Base-by-base conservation (phyloP, 306 rosid species). In the Dryas drummondii region DNA sequence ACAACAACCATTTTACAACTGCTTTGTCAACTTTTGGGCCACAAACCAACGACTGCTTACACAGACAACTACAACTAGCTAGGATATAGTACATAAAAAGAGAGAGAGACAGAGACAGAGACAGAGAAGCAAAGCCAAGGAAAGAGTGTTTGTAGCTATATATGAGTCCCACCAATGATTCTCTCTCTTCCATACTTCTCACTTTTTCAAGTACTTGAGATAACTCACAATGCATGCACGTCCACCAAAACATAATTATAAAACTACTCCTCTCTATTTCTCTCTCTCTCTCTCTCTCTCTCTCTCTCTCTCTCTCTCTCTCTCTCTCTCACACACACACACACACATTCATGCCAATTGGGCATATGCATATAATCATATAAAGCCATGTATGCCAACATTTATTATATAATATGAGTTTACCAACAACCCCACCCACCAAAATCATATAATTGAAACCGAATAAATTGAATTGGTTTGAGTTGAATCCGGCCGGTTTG, bases 151-250 rank as follows among this genome's bases (percentile, higher is more conserved):
- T 32, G 1, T 48, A 63, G 79, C 79, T 64, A 71, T 50, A 59
- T 32, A 32, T 32, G 57, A 72, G 80, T 76, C 80, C 87, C 77
- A 74, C 84, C 75, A 75, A 80, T 85, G 87, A 82, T 78, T 85
- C 83, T 83, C 71, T 56, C 19, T 48, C 74, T 79, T 55, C 8
- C 60, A 13, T 32, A 32, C 37, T 6, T 61, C 27, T 11, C 71
- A 81, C 85, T 70, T 76, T 32, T 71, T 63, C 50, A 77, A 81
- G 80, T 81, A 67, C 53, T 78, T 85, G 78, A 80, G 84, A 85
- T 85, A 76, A 85, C 73, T 79, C 77, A 76, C 60, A 71, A 58
- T 82, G 85, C 75, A 79, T 79, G 62, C 84, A 80, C 76, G 74
- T 80, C 82, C 79, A 70, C 37, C 84, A 62, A 44, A 74, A 70